Base-by-base conservation (phyloP, 1,284 basidiomycete genomes). In the Ceratobasidium sp. region DNA sequence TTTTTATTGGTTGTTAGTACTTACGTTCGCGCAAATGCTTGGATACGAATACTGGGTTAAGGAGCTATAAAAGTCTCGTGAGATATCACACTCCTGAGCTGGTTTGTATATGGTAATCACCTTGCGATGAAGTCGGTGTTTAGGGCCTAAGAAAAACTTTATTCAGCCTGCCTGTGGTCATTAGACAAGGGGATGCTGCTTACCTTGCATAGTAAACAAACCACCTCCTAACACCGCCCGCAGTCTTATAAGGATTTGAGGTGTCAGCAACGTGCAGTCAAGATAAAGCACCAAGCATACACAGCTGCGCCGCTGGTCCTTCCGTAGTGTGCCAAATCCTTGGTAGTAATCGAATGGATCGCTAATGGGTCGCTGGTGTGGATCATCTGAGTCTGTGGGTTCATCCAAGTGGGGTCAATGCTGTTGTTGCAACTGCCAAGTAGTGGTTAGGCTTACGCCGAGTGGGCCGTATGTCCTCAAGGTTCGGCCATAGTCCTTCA, bases 341-440 rank as follows among this genome's bases (percentile, higher is more conserved):
- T 88, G 32, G 86, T 76, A 4, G 87, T 79, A 43, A 89, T 86
- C 65, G 83, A 84, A 65, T 87, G 84, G 5, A 89, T 80, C 2
- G 87, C 86, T 13, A 82, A 82, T 2, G 88, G 87, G 77, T 89
- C 88, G 2, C 87, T 86, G 22, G 88, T 80, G 78, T 88, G 88
- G 25, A 89, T 82, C 79, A 85, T 85, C 77, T 86, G 81, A 29
- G 81, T 80, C 86, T 87, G 59, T 6, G 25, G 15, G n/a, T 19
- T 51, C 49, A 51, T 6, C 49, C 49, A 19, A 19, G 7, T 49
- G 2, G 5, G 9, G 3, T 40, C 9, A 40, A 9, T 40, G 37
- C 0, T 40, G 9, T 40, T 3, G 9, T 40, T 9, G 9, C 37
- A 6, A 40, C 37, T 40, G 37, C 37, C 37, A 37, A 37, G 37